These are phyloP conservation scores for Tetrapyrgos nigripes DNA, from an alignment of 1,284 basidiomycete genomes.

Conservation along the genomic window DNA sequence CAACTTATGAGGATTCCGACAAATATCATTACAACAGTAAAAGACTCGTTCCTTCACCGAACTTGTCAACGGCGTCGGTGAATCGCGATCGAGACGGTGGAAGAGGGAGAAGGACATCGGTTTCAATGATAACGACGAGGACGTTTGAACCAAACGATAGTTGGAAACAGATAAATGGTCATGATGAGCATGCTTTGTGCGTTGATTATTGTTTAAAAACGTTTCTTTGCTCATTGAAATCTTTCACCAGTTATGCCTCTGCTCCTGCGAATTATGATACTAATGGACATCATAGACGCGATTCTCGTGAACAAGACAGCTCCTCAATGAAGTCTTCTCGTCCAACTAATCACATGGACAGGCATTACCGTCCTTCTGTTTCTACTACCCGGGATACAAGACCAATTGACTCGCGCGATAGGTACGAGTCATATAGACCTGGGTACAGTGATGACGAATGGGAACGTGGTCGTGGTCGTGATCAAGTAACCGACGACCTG, in stretches of 20 bases:
- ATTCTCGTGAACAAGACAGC: conserved; percentile 1
- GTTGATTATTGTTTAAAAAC: background rate
- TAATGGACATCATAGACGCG: conserved; percentile 1
- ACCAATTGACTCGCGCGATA: conserved; percentile 30
- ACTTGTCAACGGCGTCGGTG: background rate
- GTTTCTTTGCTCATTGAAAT: background rate
- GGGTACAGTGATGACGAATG: conserved; percentile 39
- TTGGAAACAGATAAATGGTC: conserved; percentile 67
- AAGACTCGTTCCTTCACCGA: conserved; percentile 25
- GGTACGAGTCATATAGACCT: conserved; percentile 53
- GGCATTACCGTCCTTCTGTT: background rate
- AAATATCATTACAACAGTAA: conserved; percentile 8
- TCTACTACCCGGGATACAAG: background rate
- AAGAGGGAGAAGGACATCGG: conserved; percentile 11
- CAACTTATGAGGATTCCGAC: conserved; percentile 1
- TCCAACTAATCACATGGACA: conserved; percentile 1
- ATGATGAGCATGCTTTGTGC: conserved; percentile 30
- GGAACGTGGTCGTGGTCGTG: conserved; percentile 39
- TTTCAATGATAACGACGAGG: conserved; percentile 48
- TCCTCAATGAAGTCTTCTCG: conserved; percentile 3
- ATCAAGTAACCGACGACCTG: conserved; percentile 44
- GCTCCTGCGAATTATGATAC: background rate
- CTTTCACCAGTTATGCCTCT: background rate
- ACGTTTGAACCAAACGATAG: conserved; percentile 74
- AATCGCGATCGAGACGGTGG: conserved; percentile 34